Evolutionary conservation across 2,329 filamentous ascomycete genomes (phyloP).

Genomic region (Aspergillus transmontanensis): DNA sequence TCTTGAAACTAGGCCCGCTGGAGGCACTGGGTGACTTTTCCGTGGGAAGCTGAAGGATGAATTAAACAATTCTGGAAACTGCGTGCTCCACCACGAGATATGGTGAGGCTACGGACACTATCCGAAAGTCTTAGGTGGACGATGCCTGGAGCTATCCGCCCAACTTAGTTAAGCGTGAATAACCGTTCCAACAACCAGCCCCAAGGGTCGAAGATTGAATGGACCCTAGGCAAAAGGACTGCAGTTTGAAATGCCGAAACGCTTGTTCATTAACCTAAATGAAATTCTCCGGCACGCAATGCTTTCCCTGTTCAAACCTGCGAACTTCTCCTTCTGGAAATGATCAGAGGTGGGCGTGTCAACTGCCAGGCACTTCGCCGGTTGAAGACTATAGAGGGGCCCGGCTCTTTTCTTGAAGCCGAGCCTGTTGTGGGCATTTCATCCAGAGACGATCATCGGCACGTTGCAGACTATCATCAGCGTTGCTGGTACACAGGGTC

Average conservation of each 20-base stretch:
- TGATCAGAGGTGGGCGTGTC: conserved; percentile 23
- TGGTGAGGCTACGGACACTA: background rate
- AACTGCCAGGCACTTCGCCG: conserved; percentile 14
- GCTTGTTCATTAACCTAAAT: conserved; percentile 14
- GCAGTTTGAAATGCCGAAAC: conserved; percentile 17
- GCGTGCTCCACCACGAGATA: background rate
- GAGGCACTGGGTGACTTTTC: background rate
- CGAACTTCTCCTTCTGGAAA: conserved; percentile 26
- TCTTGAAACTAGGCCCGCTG: background rate
- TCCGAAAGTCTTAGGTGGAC: background rate
- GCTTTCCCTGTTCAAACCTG: conserved; percentile 17
- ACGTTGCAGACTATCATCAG: background rate
- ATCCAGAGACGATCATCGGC: background rate
- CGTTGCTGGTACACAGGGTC: background rate
- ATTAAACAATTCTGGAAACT: background rate
- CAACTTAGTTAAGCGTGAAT: conserved; percentile 7
- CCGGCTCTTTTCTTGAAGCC: conserved; percentile 4
- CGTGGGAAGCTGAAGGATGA: background rate
- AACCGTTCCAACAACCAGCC: conserved; percentile 2
- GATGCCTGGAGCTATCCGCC: background rate
- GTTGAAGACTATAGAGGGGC: conserved; percentile 10
- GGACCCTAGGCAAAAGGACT: conserved; percentile 7
- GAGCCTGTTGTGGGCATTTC: background rate
- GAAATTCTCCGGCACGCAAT: conserved; percentile 18
- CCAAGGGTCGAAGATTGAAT: conserved; percentile 9